phyloP scores from a whole-genome alignment of 139 green algal species.

The Micractinium sp. region DNA sequence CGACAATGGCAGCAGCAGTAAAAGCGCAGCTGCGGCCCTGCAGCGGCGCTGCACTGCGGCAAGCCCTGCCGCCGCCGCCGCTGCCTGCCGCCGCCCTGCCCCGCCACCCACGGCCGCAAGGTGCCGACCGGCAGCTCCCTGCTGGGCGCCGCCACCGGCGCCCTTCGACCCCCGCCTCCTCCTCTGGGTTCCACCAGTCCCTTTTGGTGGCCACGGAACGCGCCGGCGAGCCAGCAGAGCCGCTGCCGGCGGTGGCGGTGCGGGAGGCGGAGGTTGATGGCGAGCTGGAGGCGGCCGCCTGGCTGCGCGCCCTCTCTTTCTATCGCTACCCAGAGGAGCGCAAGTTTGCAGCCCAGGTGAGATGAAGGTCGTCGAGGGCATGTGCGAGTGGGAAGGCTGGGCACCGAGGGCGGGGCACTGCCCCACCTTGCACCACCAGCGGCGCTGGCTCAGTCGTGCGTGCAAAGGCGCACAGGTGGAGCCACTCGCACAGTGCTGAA shows the following conservation, averaged over 20 bases:
- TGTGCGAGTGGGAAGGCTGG: background rate
- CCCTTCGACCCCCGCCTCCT: background rate
- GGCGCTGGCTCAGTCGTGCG: too few species aligned
- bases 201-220: slow-evolving; percentile 22
- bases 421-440: too few species aligned
- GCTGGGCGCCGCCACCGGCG: background rate
- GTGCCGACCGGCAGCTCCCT: background rate
- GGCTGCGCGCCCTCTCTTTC: slow-evolving; percentile 57
- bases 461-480: too few species aligned
- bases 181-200: slow-evolving; percentile 30
- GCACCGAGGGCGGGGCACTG: background rate
- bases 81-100: background rate
- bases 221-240: background rate
- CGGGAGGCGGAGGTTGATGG: slow-evolving; percentile 40
- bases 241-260: background rate
- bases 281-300: slow-evolving; percentile 48
- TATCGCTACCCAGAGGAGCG: slow-evolving; percentile 63
- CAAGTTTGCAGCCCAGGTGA: slow-evolving; percentile 60
- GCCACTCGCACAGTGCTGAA: background rate
- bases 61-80: background rate
- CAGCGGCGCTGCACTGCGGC: too few species aligned
- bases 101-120: background rate
- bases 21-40: background rate
- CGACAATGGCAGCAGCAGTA: background rate
- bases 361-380: background rate